Conservation (phyloP, 768 basidiomycete genomes). For the Tricholomella constricta region DNA sequence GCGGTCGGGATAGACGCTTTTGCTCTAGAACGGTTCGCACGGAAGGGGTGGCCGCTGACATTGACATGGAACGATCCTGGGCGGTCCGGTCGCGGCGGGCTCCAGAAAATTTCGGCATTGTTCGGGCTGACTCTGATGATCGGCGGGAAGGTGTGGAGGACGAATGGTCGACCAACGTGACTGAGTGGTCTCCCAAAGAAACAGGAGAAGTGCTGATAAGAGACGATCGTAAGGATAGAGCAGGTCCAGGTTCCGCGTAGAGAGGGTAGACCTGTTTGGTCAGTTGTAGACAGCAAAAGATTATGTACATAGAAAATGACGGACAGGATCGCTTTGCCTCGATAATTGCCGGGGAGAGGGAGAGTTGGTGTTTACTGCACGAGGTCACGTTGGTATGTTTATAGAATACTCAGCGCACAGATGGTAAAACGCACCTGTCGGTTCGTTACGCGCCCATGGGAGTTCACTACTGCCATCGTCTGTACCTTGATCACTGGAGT, state of each 20-base stretch:
- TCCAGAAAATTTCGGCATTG: constrained; percentile 50
- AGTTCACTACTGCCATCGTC: constrained; percentile 58
- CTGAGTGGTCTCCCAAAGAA: constrained; percentile 37
- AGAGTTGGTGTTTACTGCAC: constrained; percentile 17
- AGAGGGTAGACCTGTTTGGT: constrained; percentile 44
- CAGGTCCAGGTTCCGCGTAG: constrained; percentile 57
- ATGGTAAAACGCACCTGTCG: constrained; percentile 39
- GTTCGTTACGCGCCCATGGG: constrained; percentile 54
- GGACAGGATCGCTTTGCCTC: constrained; percentile 24
- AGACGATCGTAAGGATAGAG: constrained; percentile 45
- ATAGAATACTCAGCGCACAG: neutral
- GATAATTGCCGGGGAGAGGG: constrained; percentile 28
- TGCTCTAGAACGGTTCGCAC: constrained; percentile 49
- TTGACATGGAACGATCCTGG: constrained; percentile 77
- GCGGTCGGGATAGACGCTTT: constrained; percentile 34
- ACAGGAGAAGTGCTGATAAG: constrained; percentile 44
- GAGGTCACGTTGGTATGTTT: neutral
- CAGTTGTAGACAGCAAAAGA: constrained; percentile 8
- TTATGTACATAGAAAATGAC: neutral
- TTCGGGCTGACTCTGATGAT: constrained; percentile 72
- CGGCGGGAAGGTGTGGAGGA: constrained; percentile 43
- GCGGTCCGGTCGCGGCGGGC: constrained; percentile 59
- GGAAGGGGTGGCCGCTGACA: constrained; percentile 62
- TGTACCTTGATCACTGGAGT: constrained; percentile 42
- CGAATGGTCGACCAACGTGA: constrained; percentile 23